phyloP scores from a whole-genome alignment of 192 early-diverging fungal species.

The Coemansia furcata region DNA sequence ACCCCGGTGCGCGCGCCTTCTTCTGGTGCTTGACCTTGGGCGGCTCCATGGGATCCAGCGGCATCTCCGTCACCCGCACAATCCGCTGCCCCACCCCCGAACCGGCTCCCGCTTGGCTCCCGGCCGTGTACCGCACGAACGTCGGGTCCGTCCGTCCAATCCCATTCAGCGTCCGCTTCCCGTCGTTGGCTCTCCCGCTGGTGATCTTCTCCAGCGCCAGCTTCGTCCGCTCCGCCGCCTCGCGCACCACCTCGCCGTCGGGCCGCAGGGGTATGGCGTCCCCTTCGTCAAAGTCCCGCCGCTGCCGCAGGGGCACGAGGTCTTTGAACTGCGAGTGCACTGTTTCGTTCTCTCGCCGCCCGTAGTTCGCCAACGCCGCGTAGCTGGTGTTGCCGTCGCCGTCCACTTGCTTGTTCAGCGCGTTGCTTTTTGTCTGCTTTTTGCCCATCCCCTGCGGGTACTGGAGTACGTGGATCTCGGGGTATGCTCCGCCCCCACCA shows the following conservation, averaged over 20 bases:
- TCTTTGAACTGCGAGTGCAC: conserved; percentile 87
- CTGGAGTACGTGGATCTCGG: conserved; percentile 88
- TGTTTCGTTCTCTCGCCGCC: conserved; percentile 63
- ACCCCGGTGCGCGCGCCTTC: conserved; percentile 78
- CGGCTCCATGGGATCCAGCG: conserved; percentile 96
- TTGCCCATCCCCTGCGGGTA: conserved; percentile 96
- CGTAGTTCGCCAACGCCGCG: conserved; percentile 83
- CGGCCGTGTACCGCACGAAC: conserved; percentile 90
- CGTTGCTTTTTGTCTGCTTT: conserved; percentile 51
- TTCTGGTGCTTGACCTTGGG: conserved; percentile 91
- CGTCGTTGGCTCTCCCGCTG: conserved; percentile 23
- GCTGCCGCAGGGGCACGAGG: conserved; percentile 68
- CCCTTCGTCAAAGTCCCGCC: conserved; percentile 65
- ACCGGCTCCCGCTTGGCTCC: conserved; percentile 59
- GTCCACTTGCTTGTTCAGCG: conserved; percentile 89
- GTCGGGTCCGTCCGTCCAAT: conserved; percentile 63
- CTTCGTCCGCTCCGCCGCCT: conserved; percentile 85
- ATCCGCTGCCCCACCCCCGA: conserved; percentile 84
- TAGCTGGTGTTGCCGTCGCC: conserved; percentile 84
- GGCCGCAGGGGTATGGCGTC: conserved; percentile 71
- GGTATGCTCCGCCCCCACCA: conserved; percentile 96
- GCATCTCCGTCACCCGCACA: conserved; percentile 92
- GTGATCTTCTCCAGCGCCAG: conserved; percentile 81
- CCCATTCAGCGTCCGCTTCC: conserved; percentile 62
- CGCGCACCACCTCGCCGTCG: conserved; percentile 70